Percentiles rank a stretch among this genome's conserved stretches.
Conservation (phyloP, 108 stramenopile genomes). For the Heterococcus sp. region DNA sequence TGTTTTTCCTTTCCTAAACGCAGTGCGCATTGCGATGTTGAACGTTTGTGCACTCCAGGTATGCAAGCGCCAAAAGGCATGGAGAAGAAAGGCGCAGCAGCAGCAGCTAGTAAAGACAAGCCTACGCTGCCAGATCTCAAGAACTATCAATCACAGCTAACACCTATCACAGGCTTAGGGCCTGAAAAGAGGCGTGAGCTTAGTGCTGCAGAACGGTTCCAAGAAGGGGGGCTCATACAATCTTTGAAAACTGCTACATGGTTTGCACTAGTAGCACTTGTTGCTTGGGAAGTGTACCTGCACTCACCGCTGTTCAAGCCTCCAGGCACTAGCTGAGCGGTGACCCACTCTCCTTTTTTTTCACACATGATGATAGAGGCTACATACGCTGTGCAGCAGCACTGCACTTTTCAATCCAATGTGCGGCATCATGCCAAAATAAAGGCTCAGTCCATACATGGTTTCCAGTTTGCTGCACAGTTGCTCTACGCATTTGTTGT, state of each 20-base stretch:
- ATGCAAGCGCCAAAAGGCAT: neutral
- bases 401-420: no score
- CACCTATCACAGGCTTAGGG: neutral
- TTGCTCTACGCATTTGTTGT: no score
- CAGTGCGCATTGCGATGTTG: no score
- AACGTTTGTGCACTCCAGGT: no score
- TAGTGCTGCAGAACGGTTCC: neutral
- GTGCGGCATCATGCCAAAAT: no score
- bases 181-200: neutral
- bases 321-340: no score
- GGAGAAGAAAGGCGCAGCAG: neutral
- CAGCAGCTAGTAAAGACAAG: neutral
- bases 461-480: no score
- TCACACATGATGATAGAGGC: no score
- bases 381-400: no score
- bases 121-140: neutral
- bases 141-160: neutral
- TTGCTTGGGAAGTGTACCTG: neutral
- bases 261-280: neutral
- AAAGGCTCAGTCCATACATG: no score
- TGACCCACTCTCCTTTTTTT: no score
- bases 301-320: neutral
- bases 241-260: neutral
- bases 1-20: no score
- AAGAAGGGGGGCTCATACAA: neutral